phyloP scores from a whole-genome alignment of 257 asterid genomes.

The Ehretia macrophylla region DNA sequence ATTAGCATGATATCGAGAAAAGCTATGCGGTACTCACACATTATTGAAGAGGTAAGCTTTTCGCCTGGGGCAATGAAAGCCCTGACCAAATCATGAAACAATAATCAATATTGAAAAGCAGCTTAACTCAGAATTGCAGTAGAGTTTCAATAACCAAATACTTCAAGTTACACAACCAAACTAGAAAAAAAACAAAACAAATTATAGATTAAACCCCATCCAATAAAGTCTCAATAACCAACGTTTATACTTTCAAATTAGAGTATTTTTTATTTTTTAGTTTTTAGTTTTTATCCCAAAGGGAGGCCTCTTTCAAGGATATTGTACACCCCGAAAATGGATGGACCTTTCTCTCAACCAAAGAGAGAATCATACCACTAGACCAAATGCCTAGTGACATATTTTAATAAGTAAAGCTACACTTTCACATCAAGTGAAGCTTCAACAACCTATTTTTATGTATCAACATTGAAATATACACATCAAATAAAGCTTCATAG shows the following conservation, averaged over 20 bases:
- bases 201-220: background rate
- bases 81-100: slow-evolving; percentile 34
- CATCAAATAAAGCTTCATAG: no score
- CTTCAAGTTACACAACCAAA: background rate
- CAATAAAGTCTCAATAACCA: background rate
- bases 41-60: slow-evolving; percentile 76
- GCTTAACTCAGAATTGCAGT: slow-evolving; percentile 2
- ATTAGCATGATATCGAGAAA: background rate
- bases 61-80: slow-evolving; percentile 72
- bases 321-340: no score
- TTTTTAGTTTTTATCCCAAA: no score
- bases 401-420: no score
- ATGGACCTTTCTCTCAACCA: no score
- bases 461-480: no score
- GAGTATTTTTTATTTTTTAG: no score
- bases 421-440: background rate
- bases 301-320: no score
- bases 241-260: no score
- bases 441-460: slow-evolving; percentile 10
- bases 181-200: background rate
- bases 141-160: background rate
- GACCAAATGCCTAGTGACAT: no score
- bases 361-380: no score
- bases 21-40: slow-evolving; percentile 46
- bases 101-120: slow-evolving; percentile 7